Evolutionary conservation across 2,329 filamentous ascomycete genomes (phyloP).

Genomic region (Clonostachys byssicola): DNA sequence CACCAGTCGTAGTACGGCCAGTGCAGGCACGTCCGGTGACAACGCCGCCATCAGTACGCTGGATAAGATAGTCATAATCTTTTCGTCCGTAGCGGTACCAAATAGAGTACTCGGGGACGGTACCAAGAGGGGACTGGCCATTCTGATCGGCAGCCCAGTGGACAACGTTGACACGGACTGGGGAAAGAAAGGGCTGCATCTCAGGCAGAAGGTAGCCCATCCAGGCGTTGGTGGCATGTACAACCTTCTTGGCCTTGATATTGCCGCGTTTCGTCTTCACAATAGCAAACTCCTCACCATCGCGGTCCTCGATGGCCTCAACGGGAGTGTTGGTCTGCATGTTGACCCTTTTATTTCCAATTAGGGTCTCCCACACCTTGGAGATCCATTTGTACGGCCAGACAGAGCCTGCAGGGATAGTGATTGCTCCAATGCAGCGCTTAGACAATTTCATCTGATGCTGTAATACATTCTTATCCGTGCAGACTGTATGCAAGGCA

Average conservation of each 20-base stretch:
- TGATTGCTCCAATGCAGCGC: slow-evolving; percentile 20
- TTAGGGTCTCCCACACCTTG: slow-evolving; percentile 3
- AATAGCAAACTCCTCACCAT: slow-evolving; percentile 2
- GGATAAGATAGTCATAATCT: slow-evolving; percentile 16
- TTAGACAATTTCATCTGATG: slow-evolving; percentile 8
- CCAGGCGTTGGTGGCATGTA: slow-evolving; percentile 18
- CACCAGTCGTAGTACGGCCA: slow-evolving; percentile 6
- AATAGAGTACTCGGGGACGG: slow-evolving; percentile 5
- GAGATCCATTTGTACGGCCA: slow-evolving; percentile 15
- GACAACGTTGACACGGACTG: slow-evolving; percentile 6
- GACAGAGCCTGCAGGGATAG: slow-evolving; percentile 9
- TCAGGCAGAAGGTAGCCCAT: slow-evolving; percentile 13
- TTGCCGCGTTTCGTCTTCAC: slow-evolving; percentile 11
- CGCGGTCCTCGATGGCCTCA: slow-evolving; percentile 1
- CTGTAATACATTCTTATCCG: slow-evolving; percentile 2
- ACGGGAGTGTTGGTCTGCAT: slow-evolving; percentile 14
- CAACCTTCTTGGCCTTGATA: slow-evolving; percentile 9
- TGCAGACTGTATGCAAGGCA: slow-evolving; percentile 4
- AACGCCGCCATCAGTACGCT: slow-evolving; percentile 7
- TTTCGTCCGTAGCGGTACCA: slow-evolving; percentile 10
- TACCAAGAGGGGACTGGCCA: not conserved
- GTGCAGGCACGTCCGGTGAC: slow-evolving; percentile 10
- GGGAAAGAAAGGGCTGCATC: slow-evolving; percentile 8
- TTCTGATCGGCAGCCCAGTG: not conserved
- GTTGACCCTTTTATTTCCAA: slow-evolving; percentile 5